A percentile compares a stretch with the other conserved stretches of the same genome.
phyloP scores from a whole-genome alignment of 78 protist species.

The Emiliania huxleyi region DNA sequence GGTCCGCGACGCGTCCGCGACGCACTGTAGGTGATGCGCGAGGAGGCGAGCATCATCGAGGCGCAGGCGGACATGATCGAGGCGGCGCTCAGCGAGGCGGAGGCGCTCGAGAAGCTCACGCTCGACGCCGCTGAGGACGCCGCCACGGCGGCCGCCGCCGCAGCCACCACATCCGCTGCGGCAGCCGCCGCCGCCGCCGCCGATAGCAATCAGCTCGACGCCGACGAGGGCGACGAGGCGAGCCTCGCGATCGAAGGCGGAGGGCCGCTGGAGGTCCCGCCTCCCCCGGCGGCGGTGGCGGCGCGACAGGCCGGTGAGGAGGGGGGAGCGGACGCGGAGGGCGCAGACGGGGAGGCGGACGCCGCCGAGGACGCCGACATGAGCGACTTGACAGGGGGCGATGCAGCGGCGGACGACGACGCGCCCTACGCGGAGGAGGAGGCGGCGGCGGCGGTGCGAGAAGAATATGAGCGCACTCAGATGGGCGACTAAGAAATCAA shows the following conservation, averaged over 20 bases:
- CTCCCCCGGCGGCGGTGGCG: no score
- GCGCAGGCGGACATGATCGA: not conserved
- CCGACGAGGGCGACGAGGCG: not conserved
- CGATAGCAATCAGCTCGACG: no score
- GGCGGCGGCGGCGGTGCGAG: not conserved
- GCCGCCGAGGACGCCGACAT: no score
- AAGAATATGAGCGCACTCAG: not conserved
- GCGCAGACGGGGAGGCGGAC: not conserved
- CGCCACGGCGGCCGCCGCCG: not conserved
- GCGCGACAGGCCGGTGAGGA: not conserved
- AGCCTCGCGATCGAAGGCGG: not conserved
- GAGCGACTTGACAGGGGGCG: no score
- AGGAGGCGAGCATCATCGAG: not conserved
- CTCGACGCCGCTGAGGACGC: not conserved
- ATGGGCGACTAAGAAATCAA: constrained; percentile 20
- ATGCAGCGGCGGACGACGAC: no score
- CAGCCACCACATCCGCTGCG: not conserved
- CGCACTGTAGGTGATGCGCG: not conserved
- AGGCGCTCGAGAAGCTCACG: not conserved
- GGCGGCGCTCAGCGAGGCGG: not conserved
- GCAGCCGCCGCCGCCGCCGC: not conserved
- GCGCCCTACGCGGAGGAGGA: no score
- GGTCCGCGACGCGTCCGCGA: not conserved
- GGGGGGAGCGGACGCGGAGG: not conserved
- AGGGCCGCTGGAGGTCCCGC: no score